Evolutionary conservation across 2,329 filamentous ascomycete species (phyloP).

Genomic region (Trichophyton equinum): DNA sequence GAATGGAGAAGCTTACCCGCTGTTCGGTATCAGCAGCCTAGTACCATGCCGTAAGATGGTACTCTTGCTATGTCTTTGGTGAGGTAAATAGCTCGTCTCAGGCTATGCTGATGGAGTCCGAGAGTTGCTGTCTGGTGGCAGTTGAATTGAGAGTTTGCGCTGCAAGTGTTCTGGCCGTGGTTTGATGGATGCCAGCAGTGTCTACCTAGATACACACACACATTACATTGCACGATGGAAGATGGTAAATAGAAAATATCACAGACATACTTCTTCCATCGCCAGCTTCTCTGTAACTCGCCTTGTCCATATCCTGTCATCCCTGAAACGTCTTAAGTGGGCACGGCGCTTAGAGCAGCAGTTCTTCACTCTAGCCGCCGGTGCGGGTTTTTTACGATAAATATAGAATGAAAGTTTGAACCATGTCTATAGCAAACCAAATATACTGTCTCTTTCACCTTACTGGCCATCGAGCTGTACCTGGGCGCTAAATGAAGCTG

Average conservation of each 20-base stretch:
- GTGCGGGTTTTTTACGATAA: not conserved
- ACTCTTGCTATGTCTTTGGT: not conserved
- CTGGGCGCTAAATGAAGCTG: conserved; percentile 2
- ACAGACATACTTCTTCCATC: not conserved
- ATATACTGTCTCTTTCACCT: not conserved
- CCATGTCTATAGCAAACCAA: not conserved
- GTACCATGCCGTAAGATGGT: not conserved
- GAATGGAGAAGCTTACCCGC: not conserved
- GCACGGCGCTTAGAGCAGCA: not conserved
- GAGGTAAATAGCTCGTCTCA: not conserved
- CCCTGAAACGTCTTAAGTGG: not conserved
- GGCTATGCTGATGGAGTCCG: not conserved
- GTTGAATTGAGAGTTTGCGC: not conserved
- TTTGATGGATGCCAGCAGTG: not conserved
- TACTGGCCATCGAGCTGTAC: not conserved
- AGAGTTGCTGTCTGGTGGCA: not conserved
- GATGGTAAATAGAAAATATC: not conserved
- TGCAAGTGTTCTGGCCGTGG: not conserved
- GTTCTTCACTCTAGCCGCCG: not conserved
- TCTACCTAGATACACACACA: not conserved
- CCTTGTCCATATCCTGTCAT: not conserved
- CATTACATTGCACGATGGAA: not conserved
- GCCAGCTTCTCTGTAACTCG: too few species aligned
- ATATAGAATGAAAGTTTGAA: not conserved
- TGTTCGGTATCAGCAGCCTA: not conserved